Evolutionary conservation across 768 basidiomycete genomes (phyloP).

Genomic region (Pulveroboletus sp.): DNA sequence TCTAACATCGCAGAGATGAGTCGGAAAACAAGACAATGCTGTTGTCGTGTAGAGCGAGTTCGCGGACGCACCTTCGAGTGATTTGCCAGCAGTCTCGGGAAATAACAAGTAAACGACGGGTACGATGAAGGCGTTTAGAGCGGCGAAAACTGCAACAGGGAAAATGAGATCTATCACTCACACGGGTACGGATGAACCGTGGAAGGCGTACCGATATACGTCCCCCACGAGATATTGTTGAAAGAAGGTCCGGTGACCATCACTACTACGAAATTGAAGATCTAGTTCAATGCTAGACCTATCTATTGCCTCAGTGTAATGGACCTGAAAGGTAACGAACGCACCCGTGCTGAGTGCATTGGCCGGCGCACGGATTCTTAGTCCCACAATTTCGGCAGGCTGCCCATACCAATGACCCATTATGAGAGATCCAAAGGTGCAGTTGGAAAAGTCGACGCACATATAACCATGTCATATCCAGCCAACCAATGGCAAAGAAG

Average conservation of each 20-base stretch:
- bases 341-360: slow-evolving; percentile 55
- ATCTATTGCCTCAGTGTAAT: not conserved
- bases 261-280: slow-evolving; percentile 54
- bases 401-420: slow-evolving; percentile 14
- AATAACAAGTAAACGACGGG: slow-evolving; percentile 58
- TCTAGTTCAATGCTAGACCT: slow-evolving; percentile 40
- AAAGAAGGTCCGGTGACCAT: slow-evolving; percentile 61
- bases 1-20: slow-evolving; percentile 18
- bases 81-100: slow-evolving; percentile 57
- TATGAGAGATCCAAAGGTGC: not conserved
- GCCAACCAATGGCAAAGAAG: slow-evolving; percentile 66
- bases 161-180: not conserved
- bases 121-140: slow-evolving; percentile 51
- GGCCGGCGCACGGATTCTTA: slow-evolving; percentile 58
- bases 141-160: slow-evolving; percentile 42
- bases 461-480: slow-evolving; percentile 70
- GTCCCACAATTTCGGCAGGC: slow-evolving; percentile 62
- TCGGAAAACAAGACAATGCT: not conserved
- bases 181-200: not conserved
- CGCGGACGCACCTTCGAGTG: slow-evolving; percentile 42
- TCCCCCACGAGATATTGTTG: slow-evolving; percentile 52
- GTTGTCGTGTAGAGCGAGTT: not conserved
- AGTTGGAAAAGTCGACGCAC: slow-evolving; percentile 31
- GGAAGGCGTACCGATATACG: slow-evolving; percentile 46
- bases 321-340: not conserved